phyloP scores from a whole-genome alignment of 768 basidiomycete species.

The Serendipita sp. region DNA sequence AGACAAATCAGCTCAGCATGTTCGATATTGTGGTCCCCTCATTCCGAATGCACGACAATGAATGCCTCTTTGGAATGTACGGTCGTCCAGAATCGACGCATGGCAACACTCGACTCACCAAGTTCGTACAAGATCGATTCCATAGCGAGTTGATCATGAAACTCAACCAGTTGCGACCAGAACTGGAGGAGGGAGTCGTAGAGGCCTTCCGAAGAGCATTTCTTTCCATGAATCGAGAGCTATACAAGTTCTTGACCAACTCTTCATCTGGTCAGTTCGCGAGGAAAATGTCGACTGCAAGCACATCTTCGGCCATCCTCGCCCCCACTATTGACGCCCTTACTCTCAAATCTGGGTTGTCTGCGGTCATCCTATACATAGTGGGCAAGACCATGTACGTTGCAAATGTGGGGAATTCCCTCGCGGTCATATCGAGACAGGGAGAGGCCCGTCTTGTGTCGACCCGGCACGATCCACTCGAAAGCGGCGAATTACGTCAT shows the following conservation, averaged over 20 bases:
- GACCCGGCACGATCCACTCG: conserved; percentile 76
- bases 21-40: conserved; percentile 82
- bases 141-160: neutral
- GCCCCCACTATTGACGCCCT: conserved; percentile 24
- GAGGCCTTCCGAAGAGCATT: conserved; percentile 82
- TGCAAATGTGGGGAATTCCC: conserved; percentile 76
- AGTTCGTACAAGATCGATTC: conserved; percentile 74
- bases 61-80: conserved; percentile 94
- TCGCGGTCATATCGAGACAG: conserved; percentile 70
- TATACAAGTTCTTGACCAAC: conserved; percentile 46
- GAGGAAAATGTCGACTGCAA: conserved; percentile 52
- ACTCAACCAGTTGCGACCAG: conserved; percentile 37
- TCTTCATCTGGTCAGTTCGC: conserved; percentile 13
- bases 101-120: conserved; percentile 50
- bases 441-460: conserved; percentile 64
- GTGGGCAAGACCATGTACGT: conserved; percentile 64
- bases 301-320: conserved; percentile 23
- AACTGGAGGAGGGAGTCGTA: conserved; percentile 45
- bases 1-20: conserved; percentile 65
- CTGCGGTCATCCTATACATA: conserved; percentile 77
- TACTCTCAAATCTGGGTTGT: conserved; percentile 55
- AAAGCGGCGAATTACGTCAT: conserved; percentile 65
- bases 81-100: conserved; percentile 44
- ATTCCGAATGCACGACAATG: conserved; percentile 57
- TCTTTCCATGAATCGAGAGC: conserved; percentile 65